Conservation (phyloP, 2,329 filamentous ascomycete species). For the Alternaria sp. region DNA sequence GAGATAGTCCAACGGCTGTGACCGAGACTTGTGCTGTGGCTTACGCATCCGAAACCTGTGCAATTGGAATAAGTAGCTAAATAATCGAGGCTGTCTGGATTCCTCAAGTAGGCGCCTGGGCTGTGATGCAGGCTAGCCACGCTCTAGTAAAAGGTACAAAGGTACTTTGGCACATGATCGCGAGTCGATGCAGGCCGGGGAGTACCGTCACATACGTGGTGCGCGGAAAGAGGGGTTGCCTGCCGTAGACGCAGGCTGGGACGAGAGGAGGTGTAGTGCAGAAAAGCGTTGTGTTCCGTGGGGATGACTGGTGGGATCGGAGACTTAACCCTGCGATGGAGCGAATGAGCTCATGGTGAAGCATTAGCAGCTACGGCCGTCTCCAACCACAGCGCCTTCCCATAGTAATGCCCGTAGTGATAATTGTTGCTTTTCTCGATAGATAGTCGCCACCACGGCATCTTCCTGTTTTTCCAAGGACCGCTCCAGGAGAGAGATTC, state of each 20-base stretch:
- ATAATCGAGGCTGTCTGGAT: not conserved
- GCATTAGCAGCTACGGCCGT: not conserved
- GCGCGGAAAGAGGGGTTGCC: slow-evolving; percentile 15
- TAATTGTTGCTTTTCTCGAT: not conserved
- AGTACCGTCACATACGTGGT: slow-evolving; percentile 13
- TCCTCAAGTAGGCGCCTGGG: not conserved
- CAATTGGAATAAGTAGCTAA: not conserved
- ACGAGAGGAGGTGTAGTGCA: slow-evolving; percentile 3
- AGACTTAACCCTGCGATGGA: not conserved
- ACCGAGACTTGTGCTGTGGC: not conserved
- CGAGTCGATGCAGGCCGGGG: slow-evolving; percentile 16
- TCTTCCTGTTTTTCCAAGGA: not conserved
- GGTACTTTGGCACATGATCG: slow-evolving; percentile 26
- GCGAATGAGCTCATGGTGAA: slow-evolving; percentile 12
- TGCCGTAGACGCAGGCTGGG: slow-evolving; percentile 10
- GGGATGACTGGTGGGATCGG: slow-evolving; percentile 6
- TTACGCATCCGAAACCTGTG: not conserved
- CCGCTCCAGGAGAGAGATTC: not conserved
- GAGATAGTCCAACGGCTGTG: not conserved
- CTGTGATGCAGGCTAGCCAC: not conserved
- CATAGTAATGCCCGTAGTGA: not conserved
- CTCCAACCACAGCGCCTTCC: not conserved
- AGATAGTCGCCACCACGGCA: not conserved
- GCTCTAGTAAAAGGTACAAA: not conserved
- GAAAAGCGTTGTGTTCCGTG: slow-evolving; percentile 4